Evolutionary conservation across 495 filamentous ascomycete species (phyloP).

Genomic region (Lophium mytilinum): DNA sequence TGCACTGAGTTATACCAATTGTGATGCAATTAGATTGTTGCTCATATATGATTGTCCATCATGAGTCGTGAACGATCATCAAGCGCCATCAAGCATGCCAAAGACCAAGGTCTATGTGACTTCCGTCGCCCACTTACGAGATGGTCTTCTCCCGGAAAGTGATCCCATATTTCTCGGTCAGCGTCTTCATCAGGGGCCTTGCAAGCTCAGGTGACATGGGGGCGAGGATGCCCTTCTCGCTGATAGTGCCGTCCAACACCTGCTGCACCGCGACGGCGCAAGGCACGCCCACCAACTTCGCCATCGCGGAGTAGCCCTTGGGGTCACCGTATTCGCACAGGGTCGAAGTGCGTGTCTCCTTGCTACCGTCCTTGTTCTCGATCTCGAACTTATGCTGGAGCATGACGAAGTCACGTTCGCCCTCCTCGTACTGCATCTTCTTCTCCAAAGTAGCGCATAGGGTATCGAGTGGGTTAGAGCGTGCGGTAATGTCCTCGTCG

Average conservation of each 20-base stretch:
- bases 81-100: no score
- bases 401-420: constrained; percentile 76
- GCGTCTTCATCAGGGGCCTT: constrained; percentile 44
- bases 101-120: not conserved
- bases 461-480: constrained; percentile 77
- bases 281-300: constrained; percentile 68
- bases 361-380: constrained; percentile 65
- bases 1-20: no score
- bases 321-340: constrained; percentile 81
- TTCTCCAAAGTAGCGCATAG: constrained; percentile 83
- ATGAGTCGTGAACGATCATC: no score
- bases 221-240: constrained; percentile 69
- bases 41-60: no score
- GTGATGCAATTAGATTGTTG: no score
- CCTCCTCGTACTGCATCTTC: constrained; percentile 83
- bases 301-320: constrained; percentile 79
- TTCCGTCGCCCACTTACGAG: not conserved
- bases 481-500: constrained; percentile 59
- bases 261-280: constrained; percentile 48
- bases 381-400: constrained; percentile 93
- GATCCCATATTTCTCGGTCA: constrained; percentile 38
- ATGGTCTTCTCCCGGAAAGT: constrained; percentile 34
- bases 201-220: constrained; percentile 70
- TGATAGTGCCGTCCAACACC: constrained; percentile 75
- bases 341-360: constrained; percentile 72